These are phyloP conservation scores for Mortierella sp. DNA, from an alignment of 371 early-diverging fungal species.

Conservation along the genomic window DNA sequence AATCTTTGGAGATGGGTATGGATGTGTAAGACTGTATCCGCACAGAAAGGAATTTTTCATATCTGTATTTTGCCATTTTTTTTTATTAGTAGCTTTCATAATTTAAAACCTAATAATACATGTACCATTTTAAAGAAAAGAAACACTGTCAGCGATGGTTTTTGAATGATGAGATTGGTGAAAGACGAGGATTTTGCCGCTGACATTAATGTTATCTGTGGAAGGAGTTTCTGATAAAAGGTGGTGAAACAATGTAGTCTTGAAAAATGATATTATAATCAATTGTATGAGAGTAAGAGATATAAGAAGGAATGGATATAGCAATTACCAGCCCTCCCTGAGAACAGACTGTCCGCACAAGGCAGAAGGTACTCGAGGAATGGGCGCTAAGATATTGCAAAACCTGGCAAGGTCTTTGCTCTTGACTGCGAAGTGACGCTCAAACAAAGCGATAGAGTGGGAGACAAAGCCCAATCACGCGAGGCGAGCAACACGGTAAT, in stretches of 20 bases:
- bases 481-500: conserved; percentile 58
- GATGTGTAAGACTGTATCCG: conserved; percentile 24
- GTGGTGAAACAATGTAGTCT: background rate
- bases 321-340: conserved; percentile 54
- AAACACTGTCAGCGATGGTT: no score
- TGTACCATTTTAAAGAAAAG: no score
- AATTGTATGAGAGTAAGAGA: background rate
- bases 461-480: conserved; percentile 59
- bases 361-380: conserved; percentile 27
- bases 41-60: background rate
- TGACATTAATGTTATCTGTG: no score
- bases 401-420: conserved; percentile 57
- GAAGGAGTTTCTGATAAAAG: no score
- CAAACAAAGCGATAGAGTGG: conserved; percentile 58
- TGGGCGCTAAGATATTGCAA: conserved; percentile 57
- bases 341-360: conserved; percentile 11
- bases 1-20: conserved; percentile 54
- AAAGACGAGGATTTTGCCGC: no score
- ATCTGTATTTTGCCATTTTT: background rate
- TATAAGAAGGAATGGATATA: conserved; percentile 21
- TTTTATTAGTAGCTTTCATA: conserved; percentile 1
- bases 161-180: no score
- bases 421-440: conserved; percentile 57
- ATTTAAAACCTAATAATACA: background rate
- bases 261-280: no score